Evolutionary conservation across 805 yeast genomes (phyloP), one percentile per base, ranked within the genome.

Genomic region (Limtongia smithiae): DNA sequence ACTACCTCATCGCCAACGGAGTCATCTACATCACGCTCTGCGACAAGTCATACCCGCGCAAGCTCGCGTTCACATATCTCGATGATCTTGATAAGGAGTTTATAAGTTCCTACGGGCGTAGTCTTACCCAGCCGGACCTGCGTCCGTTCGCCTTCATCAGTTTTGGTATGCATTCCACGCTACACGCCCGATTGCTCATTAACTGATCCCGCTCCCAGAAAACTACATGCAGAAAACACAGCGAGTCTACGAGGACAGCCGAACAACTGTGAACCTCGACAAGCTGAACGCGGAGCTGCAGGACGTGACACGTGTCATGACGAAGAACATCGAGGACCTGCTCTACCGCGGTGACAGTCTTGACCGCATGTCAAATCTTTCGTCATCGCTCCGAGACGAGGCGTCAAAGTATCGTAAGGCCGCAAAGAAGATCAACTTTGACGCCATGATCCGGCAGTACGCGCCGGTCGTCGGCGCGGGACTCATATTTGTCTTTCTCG

Each of bases 291-390:
- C 79, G 41, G 98, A 93, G 60, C 72, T 93, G 57, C 88, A 85
- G 42, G 99, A 94, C 62, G 98, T 93, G 40, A 89, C 91, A 60
- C 81, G 86, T 57, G 94, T 93, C 49, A 86, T 93, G 95, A 88
- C 95, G 52, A 91, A 91, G 62, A 93, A 93, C 67, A 93, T 93
- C 50, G 97, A 93, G 67, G 98, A 93, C 68, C 72, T 93, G 57
- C 75, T 93, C 33, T 90, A 91, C 68, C 77, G 99, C 63, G 99
- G 99, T 11, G 97, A 93, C 66, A 83, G 90, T 5, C 75, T 93
- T 58, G 97, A 93, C 67, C 61, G 69, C n/a, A 86, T 93, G 91
- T 80, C 87, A 51, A 96, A 93, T 64, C 74, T 93, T 63, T 85
- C 96, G 30, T 79, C 83, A 9, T 77, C 82, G 36, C 75, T 93